A percentile compares a stretch with the other conserved stretches of the same genome.
These are phyloP conservation scores for Vitis hybrid DNA, from an alignment of 177 flowering plant species.

Conservation along the genomic window DNA sequence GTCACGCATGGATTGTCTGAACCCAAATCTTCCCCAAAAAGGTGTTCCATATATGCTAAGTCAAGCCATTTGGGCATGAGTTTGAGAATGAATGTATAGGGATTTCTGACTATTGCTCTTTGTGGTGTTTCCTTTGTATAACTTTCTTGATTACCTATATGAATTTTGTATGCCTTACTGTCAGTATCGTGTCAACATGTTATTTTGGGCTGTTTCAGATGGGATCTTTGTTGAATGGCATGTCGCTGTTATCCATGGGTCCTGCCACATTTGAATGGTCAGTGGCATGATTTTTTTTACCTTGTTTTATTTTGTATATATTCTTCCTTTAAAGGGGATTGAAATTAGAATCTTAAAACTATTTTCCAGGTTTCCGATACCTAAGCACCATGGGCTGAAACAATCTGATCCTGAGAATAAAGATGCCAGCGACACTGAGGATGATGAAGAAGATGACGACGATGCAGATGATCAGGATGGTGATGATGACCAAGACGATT, in stretches of 20 bases:
- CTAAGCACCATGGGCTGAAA: constrained; percentile 30
- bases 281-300: neutral
- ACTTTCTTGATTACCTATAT: too few species aligned
- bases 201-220: constrained; percentile 10
- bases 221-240: constrained; percentile 1
- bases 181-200: neutral
- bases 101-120: too few species aligned
- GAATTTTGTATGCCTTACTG: constrained; percentile 1
- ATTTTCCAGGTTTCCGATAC: constrained; percentile 38
- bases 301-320: neutral
- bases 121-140: too few species aligned
- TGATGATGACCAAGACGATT: constrained; percentile 37
- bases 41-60: too few species aligned
- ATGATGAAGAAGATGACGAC: constrained; percentile 39
- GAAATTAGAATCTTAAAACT: neutral
- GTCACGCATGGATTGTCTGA: too few species aligned
- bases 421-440: constrained; percentile 57
- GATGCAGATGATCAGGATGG: constrained; percentile 23
- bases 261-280: constrained; percentile 12
- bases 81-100: too few species aligned
- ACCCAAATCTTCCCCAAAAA: too few species aligned
- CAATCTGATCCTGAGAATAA: constrained; percentile 43
- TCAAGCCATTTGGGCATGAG: too few species aligned
- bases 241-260: neutral
- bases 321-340: neutral